Evolutionary conservation across 2,329 filamentous ascomycete species (phyloP), one percentile per base, ranked within the genome.

Genomic region (Penicillium sp.): DNA sequence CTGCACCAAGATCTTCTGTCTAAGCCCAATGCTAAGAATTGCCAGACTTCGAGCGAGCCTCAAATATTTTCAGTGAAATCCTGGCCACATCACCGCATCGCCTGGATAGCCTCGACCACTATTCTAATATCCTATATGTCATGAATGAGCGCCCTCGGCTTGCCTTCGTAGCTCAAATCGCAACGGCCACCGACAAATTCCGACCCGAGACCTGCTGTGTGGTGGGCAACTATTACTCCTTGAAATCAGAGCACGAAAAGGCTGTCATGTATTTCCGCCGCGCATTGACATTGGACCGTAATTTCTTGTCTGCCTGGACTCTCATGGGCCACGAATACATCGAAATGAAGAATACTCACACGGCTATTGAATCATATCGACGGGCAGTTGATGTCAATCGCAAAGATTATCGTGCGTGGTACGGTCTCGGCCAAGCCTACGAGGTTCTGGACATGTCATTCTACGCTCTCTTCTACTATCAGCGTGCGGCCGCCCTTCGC

Each of bases 321-420:
- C 83, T 99, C 1, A 98, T 99, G 94, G 95, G 95, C 1, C 95
- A 99, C 76, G 95, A 99, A 76, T 99, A 97, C 70, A 93, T 98
- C 57, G 95, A 99, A 77, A 88, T 99, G 78, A 99, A 98, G 73
- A 99, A 99, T 74, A 98, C 94, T 0, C 95, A 99, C 72, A 94
- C 95, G 0, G 95, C 95, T 8, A 98, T 99, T 63, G 95, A 99
- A 76, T 96, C 92, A 1, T 99, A 99, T 73, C 88, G 95, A 1
- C 89, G 95, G 45, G 95, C 95, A 1, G 94, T 99, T 1, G 95
- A 99, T 71, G 92, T 95, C 68, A 98, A 99, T 72, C 87, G 94
- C 37, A 92, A 95, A 69, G 95, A 99, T 75, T 98, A 98, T 75
- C 90, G 95, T 59, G 95, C 95, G 4, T 99, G 95, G 95, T 98